phyloP scores from a whole-genome alignment of 192 early-diverging fungal genomes.

The Coemansia furcata region DNA sequence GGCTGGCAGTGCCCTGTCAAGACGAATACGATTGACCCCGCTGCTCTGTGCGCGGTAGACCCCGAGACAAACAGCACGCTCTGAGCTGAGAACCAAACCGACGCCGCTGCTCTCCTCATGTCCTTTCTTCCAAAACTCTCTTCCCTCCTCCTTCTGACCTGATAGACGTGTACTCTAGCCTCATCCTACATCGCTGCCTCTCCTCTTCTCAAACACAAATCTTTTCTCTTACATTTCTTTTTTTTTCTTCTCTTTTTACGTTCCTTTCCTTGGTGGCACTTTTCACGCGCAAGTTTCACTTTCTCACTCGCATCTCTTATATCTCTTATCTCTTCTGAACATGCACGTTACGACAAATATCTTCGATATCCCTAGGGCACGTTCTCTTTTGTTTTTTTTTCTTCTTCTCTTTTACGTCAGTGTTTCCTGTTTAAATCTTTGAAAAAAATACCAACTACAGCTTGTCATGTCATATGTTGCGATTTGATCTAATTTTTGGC shows the following conservation, averaged over 20 bases:
- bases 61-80: constrained; percentile 45
- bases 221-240: neutral
- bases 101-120: constrained; percentile 2
- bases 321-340: constrained; percentile 6
- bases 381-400: constrained; percentile 2
- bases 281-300: constrained; percentile 10
- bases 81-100: constrained; percentile 6
- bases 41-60: constrained; percentile 53
- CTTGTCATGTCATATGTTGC: neutral
- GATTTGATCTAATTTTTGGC: neutral
- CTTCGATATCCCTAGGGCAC: neutral
- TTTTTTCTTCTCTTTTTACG: constrained; percentile 3
- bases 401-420: neutral
- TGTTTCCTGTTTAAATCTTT: neutral
- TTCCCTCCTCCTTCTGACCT: constrained; percentile 12
- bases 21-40: constrained; percentile 54
- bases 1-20: constrained; percentile 54
- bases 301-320: constrained; percentile 5
- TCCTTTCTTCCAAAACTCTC: neutral
- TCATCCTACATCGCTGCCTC: constrained; percentile 16
- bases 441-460: neutral
- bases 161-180: constrained; percentile 48
- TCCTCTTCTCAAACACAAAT: neutral
- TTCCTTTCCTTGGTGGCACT: constrained; percentile 7
- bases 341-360: constrained; percentile 2